Percentiles rank a stretch among this genome's conserved stretches.
These are phyloP conservation scores for Sclerotinia nivalis DNA, from an alignment of 2,329 filamentous ascomycete genomes.

Conservation along the genomic window DNA sequence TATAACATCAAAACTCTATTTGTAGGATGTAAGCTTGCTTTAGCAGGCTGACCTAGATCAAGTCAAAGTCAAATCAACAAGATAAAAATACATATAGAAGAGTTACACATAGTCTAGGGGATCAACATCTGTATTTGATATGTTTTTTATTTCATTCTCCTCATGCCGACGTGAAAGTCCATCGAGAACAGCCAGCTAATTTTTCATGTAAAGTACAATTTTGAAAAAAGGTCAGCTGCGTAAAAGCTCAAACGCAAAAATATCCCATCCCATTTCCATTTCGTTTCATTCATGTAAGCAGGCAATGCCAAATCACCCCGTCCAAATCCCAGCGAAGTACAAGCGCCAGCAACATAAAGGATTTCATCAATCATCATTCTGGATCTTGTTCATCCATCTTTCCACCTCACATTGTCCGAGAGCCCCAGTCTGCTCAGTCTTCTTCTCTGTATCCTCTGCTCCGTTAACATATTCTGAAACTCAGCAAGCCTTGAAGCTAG, in stretches of 20 bases:
- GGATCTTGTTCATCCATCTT: not conserved
- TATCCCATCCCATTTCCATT: slow-evolving; percentile 5
- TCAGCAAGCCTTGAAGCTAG: not conserved
- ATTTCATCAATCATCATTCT: slow-evolving; percentile 17
- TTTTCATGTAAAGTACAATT: slow-evolving; percentile 10
- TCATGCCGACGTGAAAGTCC: not conserved
- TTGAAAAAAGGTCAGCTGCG: slow-evolving; percentile 15
- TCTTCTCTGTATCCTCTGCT: not conserved
- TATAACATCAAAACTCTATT: not conserved
- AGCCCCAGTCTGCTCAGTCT: slow-evolving; percentile 9
- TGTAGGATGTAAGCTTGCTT: too few relatives aligned
- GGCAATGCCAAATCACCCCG: not conserved
- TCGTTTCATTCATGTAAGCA: slow-evolving; percentile 9
- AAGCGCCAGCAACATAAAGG: slow-evolving; percentile 14
- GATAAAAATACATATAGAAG: not conserved
- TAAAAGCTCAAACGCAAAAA: slow-evolving; percentile 6
- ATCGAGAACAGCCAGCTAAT: slow-evolving; percentile 5
- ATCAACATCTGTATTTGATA: not conserved
- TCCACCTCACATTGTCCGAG: not conserved
- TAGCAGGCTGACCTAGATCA: not conserved
- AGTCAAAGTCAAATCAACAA: not conserved
- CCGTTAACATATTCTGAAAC: not conserved
- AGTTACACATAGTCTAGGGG: not conserved
- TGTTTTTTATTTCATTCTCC: not conserved
- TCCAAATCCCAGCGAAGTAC: slow-evolving; percentile 10